A percentile compares a stretch with the other conserved stretches of the same genome.
Evolutionary conservation across 805 yeast genomes (phyloP).

Genomic region (Wickerhamiella lipophila): DNA sequence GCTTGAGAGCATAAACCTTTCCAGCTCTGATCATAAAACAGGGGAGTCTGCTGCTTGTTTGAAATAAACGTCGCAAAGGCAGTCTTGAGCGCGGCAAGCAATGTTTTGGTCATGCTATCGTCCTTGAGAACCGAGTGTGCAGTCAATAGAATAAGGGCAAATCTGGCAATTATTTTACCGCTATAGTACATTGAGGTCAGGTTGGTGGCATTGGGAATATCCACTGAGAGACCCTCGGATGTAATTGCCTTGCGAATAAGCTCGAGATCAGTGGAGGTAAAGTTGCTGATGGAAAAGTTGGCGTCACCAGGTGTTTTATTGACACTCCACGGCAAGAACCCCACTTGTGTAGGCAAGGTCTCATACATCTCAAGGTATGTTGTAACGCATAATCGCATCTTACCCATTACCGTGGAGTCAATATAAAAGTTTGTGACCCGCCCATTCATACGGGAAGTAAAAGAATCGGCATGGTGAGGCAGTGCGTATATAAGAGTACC

Average conservation of each 20-base stretch:
- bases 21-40: conserved; percentile 68
- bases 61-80: conserved; percentile 59
- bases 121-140: conserved; percentile 55
- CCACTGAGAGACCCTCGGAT: conserved; percentile 37
- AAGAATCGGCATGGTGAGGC: conserved; percentile 49
- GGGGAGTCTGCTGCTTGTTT: conserved; percentile 60
- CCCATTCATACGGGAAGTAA: conserved; percentile 29
- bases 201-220: conserved; percentile 43
- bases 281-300: conserved; percentile 32
- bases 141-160: conserved; percentile 70
- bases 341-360: conserved; percentile 33
- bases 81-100: conserved; percentile 46
- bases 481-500: conserved; percentile 44
- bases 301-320: conserved; percentile 24
- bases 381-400: conserved; percentile 29
- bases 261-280: conserved; percentile 30
- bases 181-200: conserved; percentile 81
- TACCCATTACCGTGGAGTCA: conserved; percentile 40
- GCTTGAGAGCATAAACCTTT: conserved; percentile 28
- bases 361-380: conserved; percentile 28
- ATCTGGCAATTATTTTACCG: conserved; percentile 80
- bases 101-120: conserved; percentile 34
- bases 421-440: conserved; percentile 27
- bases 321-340: conserved; percentile 46
- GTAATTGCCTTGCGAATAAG: conserved; percentile 37